Evolutionary conservation across 2,329 filamentous ascomycete genomes (phyloP), one percentile per base, ranked within the genome.

Genomic region (Macrophomina phaseolina): DNA sequence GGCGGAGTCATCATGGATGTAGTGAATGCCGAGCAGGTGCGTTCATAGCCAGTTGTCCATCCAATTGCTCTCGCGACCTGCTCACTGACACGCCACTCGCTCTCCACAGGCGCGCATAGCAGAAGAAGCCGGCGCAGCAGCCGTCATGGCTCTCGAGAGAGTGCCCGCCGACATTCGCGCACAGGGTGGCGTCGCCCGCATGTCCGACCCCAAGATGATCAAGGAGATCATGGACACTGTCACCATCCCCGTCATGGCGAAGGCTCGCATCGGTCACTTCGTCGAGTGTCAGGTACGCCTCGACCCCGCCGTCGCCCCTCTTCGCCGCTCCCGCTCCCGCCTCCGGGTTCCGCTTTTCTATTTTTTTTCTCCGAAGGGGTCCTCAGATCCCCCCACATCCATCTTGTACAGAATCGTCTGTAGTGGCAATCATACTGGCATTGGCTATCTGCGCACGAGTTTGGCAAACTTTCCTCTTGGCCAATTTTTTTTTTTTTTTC

Each of bases 1-100:
- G 95, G 95, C 78, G 95, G 95, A 75, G 95, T 99, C 71, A 99
- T 99, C 82, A 99, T 99, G 95, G 95, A 99, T 81, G 95, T 98
- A 67, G 93, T 96, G 70, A 92, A 94, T 79, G 92, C 93, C 32
- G 91, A 92, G 77, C 94, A 92, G 83, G 89, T 89, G 78, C 66
- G 73, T 12, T 14, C 34, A 40, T n/a, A 46, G 18, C 53, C 36
- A 45, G 30, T 4, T 42, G 7, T 34, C 23, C 23, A 23, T 23
- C n/a, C 51, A 51, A 45, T 49, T 52, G 45, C 23, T 23, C 16
- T n/a, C 30, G n/a, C 6, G 32, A 36, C 2, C 16, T 16, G 16
- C 23, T 38, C n/a, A 34, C 34, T 55, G 42, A 56, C 63, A n/a
- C 53, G 16, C 53, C 14, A 11, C 42, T 45, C 16, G 23, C 28